Base-by-base conservation (phyloP, 2,329 filamentous ascomycete species). In the Kalmusia sp. region DNA sequence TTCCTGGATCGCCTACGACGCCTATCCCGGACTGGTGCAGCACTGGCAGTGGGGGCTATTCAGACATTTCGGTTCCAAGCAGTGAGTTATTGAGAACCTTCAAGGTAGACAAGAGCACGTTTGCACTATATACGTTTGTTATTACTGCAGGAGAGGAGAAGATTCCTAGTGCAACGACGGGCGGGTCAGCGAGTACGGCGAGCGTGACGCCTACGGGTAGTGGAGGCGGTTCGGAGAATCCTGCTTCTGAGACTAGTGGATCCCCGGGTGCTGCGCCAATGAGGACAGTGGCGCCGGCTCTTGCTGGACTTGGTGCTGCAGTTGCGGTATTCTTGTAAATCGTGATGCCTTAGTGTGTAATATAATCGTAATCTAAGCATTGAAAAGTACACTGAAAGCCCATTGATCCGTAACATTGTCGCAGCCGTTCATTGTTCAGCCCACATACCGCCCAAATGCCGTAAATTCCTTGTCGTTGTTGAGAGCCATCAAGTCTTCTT, bases 401-500 rank as follows among this genome's bases (percentile, higher is more conserved):
- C n/a, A n/a, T n/a, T n/a, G n/a, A n/a, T n/a, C n/a, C n/a, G n/a
- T n/a, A n/a, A n/a, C n/a, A n/a, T n/a, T n/a, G n/a, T n/a, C n/a
- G n/a, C n/a, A n/a, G n/a, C n/a, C n/a, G n/a, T n/a, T n/a, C n/a
- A n/a, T n/a, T 30, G 9, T 15, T 30, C 14, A 30, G 6, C 15
- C 39, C 24, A 43, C 37, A 2, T 40, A 27, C 17, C 21, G 37
- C 17, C 12, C 39, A 19, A 9, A 43, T 2, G n/a, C 25, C 6
- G 3, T 12, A 11, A 30, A 43, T 6, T 19, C 14, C 19, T 30
- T 17, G n/a, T 43, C 39, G 19, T 21, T 6, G 8, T 11, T 7
- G 6, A 43, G n/a, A 43, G 6, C 4, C 22, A 9, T 19, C 28
- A 84, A 72, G 59, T 84, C 82, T 27, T 79, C 78, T 24, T 80